Conservation (phyloP, 1,284 basidiomycete species). For the Pseudozyma hubeiensis region DNA sequence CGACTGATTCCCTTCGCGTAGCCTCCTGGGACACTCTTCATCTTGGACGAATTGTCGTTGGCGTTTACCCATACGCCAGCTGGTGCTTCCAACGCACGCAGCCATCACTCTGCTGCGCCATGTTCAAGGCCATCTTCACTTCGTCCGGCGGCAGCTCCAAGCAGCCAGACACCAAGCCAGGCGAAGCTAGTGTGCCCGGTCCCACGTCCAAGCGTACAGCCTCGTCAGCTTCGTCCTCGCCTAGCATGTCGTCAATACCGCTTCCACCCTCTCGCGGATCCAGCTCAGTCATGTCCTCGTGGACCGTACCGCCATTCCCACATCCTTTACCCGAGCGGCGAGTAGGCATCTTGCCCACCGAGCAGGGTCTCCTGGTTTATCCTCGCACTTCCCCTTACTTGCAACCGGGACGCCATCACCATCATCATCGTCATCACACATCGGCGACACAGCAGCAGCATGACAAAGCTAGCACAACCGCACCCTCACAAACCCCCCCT, state of each 20-base stretch:
- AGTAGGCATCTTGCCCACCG: conserved; percentile 42
- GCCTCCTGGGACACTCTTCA: no score
- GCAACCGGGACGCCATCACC: conserved; percentile 11
- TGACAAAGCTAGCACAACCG: conserved; percentile 17
- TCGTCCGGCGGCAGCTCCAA: conserved; percentile 21
- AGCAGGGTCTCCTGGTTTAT: conserved; percentile 45
- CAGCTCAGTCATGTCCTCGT: conserved; percentile 37
- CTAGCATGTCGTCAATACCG: conserved; percentile 13
- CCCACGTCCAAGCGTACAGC: conserved; percentile 10
- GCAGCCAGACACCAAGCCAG: conserved; percentile 7
- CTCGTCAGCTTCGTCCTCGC: conserved; percentile 18
- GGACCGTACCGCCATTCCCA: conserved; percentile 52
- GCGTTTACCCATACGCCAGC: neutral
- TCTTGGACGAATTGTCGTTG: no score
- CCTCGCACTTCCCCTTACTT: conserved; percentile 24
- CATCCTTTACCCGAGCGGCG: conserved; percentile 50
- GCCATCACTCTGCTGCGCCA: neutral
- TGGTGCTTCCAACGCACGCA: neutral
- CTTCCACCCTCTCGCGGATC: conserved; percentile 21
- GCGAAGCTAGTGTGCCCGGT: conserved; percentile 6
- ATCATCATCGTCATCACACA: conserved; percentile 10
- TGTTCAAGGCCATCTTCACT: conserved; percentile 44
- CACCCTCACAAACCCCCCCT: neutral
- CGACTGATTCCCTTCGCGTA: no score
- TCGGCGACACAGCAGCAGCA: conserved; percentile 11